phyloP scores from a whole-genome alignment of 305 asterid genomes.

The Fraxinus nigra region DNA sequence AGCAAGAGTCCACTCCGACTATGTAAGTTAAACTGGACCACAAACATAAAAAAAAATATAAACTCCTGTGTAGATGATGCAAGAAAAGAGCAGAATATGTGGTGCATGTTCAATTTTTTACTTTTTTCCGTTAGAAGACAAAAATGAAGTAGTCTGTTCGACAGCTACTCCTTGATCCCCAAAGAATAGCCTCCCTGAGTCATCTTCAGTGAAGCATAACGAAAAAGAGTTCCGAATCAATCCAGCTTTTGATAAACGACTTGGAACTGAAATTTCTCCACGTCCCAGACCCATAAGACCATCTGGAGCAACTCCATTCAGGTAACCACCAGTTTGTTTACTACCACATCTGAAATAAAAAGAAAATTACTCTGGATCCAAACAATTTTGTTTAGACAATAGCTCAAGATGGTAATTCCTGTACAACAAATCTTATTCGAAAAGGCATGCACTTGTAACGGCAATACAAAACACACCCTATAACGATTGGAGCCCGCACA shows the following conservation, averaged over 20 bases:
- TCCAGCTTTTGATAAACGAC: conserved; percentile 55
- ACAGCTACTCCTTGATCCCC: conserved; percentile 62
- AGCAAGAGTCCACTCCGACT: conserved; percentile 64
- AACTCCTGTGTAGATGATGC: conserved; percentile 19
- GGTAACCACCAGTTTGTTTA: conserved; percentile 62
- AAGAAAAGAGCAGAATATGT: conserved; percentile 15
- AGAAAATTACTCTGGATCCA: conserved; percentile 16
- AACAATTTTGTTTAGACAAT: conserved; percentile 6
- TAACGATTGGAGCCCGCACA: conserved; percentile 47
- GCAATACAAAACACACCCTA: conserved; percentile 44
- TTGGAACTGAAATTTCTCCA: conserved; percentile 60
- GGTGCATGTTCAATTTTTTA: conserved; percentile 27
- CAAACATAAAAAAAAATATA: conserved; percentile 13
- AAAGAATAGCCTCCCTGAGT: conserved; percentile 60
- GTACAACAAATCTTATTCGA: background rate
- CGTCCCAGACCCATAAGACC: conserved; percentile 68
- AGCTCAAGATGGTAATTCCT: background rate
- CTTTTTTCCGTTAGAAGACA: conserved; percentile 58
- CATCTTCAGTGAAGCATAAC: conserved; percentile 56
- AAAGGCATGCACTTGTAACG: background rate
- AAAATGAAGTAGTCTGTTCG: conserved; percentile 63
- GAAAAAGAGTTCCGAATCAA: conserved; percentile 50
- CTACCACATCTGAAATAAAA: conserved; percentile 48
- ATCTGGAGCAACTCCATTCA: conserved; percentile 58
- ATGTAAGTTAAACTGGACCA: conserved; percentile 59